Evolutionary conservation across 2,329 filamentous ascomycete genomes (phyloP).

Genomic region (Fusarium chuoi): DNA sequence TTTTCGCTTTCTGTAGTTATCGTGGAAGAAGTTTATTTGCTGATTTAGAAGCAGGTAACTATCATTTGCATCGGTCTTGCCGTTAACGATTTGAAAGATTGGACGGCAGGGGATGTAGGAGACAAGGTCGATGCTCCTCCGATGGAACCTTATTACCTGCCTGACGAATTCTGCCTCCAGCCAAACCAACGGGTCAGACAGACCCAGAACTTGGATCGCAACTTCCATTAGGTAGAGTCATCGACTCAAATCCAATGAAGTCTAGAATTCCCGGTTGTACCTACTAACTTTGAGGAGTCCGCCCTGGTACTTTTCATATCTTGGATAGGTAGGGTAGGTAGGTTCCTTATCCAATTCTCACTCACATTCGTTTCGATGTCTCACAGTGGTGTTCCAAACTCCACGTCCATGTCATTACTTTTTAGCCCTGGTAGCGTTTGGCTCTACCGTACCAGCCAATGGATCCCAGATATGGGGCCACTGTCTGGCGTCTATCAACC

Average conservation of each 20-base stretch:
- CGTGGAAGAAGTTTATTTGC: neutral
- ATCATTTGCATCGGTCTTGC: constrained; percentile 26
- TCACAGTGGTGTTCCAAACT: neutral
- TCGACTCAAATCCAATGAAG: neutral
- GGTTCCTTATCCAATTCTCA: neutral
- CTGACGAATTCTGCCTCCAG: neutral
- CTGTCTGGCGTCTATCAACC: constrained; percentile 38
- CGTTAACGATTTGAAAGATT: constrained; percentile 10
- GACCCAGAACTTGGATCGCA: neutral
- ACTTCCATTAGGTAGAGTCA: neutral
- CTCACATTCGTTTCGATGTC: neutral
- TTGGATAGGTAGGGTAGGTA: no score
- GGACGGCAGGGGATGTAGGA: constrained; percentile 12
- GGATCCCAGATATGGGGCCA: constrained; percentile 36
- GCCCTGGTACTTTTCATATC: neutral
- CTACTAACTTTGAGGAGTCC: no score
- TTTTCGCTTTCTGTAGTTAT: neutral
- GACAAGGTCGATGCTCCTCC: constrained; percentile 16
- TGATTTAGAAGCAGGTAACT: neutral
- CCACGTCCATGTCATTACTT: constrained; percentile 28
- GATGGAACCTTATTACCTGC: constrained; percentile 11
- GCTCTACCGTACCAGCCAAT: constrained; percentile 31
- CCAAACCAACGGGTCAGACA: neutral
- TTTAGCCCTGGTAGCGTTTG: constrained; percentile 29
- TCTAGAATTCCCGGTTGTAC: neutral